Conservation (phyloP, 2,329 filamentous ascomycete species). For the Ceratocystis ficicola region DNA sequence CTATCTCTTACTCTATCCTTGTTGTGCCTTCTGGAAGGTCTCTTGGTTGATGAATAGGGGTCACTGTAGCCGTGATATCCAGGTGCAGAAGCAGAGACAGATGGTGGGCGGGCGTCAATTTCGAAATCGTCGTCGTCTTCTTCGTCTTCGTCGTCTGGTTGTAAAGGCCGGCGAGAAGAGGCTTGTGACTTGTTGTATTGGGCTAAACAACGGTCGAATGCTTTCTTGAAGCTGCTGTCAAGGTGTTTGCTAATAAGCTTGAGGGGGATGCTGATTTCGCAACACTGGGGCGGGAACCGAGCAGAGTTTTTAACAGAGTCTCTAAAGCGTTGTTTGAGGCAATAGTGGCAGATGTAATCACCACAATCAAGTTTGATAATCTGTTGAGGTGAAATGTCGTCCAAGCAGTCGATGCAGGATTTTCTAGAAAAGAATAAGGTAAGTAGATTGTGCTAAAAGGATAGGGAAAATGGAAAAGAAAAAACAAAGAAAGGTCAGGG, state of each 20-base stretch:
- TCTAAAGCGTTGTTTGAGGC: slow-evolving; percentile 61
- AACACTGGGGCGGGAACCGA: slow-evolving; percentile 79
- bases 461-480: slow-evolving; percentile 4
- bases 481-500: not conserved
- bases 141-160: slow-evolving; percentile 13
- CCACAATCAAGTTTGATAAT: slow-evolving; percentile 63
- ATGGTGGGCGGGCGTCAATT: not conserved
- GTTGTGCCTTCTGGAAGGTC: not conserved
- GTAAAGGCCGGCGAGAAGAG: slow-evolving; percentile 12
- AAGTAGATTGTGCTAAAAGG: slow-evolving; percentile 9
- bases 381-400: slow-evolving; percentile 51
- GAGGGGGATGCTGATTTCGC: slow-evolving; percentile 57
- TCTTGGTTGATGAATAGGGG: not conserved
- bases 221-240: slow-evolving; percentile 58
- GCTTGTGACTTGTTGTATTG: slow-evolving; percentile 45
- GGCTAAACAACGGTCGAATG: slow-evolving; percentile 69
- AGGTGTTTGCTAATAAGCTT: slow-evolving; percentile 67
- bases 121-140: slow-evolving; percentile 13
- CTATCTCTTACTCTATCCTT: slow-evolving; percentile 16
- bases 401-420: slow-evolving; percentile 61
- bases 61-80: slow-evolving; percentile 15
- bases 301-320: slow-evolving; percentile 64
- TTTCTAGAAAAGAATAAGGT: slow-evolving; percentile 37
- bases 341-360: slow-evolving; percentile 69
- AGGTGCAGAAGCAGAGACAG: not conserved